Conservation (phyloP, 352 stramenopile genomes). For the Pythium inflatum region DNA sequence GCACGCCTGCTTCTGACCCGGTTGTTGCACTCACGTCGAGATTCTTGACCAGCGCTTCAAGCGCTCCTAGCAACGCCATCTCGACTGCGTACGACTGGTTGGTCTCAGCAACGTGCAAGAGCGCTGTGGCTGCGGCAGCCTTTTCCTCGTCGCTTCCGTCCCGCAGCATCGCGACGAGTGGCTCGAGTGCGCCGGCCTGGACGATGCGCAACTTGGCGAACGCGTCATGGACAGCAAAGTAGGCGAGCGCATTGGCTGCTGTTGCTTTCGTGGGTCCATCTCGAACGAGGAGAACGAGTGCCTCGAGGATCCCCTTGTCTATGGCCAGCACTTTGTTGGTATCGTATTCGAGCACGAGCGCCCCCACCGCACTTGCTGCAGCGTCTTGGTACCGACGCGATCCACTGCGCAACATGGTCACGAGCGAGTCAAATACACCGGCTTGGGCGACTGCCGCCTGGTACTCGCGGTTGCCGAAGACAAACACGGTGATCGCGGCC, state of each 20-base stretch:
- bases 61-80: neutral
- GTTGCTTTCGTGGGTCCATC: neutral
- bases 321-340: neutral
- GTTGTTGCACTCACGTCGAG: neutral
- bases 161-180: neutral
- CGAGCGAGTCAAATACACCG: neutral
- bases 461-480: neutral
- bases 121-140: neutral
- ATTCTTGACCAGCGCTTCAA: neutral
- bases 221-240: neutral
- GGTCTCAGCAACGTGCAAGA: neutral
- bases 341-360: neutral
- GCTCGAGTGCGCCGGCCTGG: constrained; percentile 1
- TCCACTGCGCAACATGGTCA: neutral
- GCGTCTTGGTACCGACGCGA: neutral
- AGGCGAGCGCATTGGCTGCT: neutral
- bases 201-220: neutral
- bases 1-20: neutral
- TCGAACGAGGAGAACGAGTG: neutral
- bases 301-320: neutral
- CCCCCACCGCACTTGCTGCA: neutral
- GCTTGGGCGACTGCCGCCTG: neutral
- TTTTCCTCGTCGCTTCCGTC: neutral
- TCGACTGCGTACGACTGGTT: constrained; percentile 12
- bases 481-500: neutral